Percentiles rank a stretch among this genome's conserved stretches.
Evolutionary conservation across 768 basidiomycete genomes (phyloP).

Genomic region (Mycena filopes): DNA sequence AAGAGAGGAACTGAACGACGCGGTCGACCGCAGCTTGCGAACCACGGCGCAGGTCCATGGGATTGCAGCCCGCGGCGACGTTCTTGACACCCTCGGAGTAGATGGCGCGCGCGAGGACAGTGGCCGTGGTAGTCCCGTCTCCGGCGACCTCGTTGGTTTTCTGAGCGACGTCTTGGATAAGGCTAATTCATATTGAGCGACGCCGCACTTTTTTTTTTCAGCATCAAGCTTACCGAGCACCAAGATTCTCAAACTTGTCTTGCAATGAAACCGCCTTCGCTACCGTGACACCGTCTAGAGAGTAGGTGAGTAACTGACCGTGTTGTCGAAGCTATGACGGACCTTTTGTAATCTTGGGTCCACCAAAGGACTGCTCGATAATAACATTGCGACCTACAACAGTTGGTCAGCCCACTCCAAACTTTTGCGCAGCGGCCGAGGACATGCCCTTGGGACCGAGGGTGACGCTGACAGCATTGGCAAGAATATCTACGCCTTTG

Average conservation of each 20-base stretch:
- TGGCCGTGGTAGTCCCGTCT: conserved; percentile 98
- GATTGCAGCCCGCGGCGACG: conserved; percentile 98
- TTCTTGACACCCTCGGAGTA: conserved; percentile 99
- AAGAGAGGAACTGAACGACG: conserved; percentile 90
- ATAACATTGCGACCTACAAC: conserved; percentile 92
- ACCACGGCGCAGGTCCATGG: conserved; percentile 99
- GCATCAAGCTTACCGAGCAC: conserved; percentile 79
- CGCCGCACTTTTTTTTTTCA: background rate
- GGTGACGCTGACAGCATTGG: conserved; percentile 96
- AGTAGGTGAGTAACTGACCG: background rate
- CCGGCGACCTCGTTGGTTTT: conserved; percentile 98
- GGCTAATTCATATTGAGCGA: conserved; percentile 53
- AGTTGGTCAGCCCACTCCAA: conserved; percentile 17
- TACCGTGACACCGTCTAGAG: conserved; percentile 90
- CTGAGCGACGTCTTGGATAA: conserved; percentile 94
- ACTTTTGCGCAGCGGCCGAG: background rate
- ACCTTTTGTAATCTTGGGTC: conserved; percentile 97
- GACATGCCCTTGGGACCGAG: conserved; percentile 91
- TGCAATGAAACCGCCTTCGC: conserved; percentile 94
- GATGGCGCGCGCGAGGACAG: conserved; percentile 96
- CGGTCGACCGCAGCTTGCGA: conserved; percentile 96
- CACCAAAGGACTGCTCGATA: conserved; percentile 92
- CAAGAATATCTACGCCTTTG: conserved; percentile 95
- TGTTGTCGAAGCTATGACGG: conserved; percentile 26
- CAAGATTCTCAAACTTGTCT: conserved; percentile 99